Base-by-base conservation (phyloP, 345 rosid genomes). In the Geranium brycei region DNA sequence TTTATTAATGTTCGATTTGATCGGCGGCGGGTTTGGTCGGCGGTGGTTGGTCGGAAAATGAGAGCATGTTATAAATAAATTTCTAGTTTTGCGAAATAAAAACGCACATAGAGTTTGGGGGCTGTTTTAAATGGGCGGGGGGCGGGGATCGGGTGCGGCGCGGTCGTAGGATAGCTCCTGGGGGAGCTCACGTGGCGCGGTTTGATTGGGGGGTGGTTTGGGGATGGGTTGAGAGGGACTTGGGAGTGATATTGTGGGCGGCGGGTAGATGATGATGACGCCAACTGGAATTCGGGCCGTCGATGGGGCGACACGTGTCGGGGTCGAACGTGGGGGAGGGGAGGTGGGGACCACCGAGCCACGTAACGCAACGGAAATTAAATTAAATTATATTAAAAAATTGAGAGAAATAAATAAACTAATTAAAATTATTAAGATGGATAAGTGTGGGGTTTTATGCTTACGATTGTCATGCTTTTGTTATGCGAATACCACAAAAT, bases 381-480 rank as follows among this genome's bases (percentile, higher is more conserved):
- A 23, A 23, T 23, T 23, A 23, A 0, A 23, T 23, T 23, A 23
- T 23, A 23, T 23, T 0, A 23, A 23, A 23, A 74, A 53, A 35
- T 35, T 66, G 64, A 66, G 63, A 57, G 15, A 35, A 69, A 58
- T 5, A 59, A 74, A 60, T 53, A 64, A 64, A 73, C 47, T 71
- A 40, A 73, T 56, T 71, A 40, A 64, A 72, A 16, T 5, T 5
- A 38, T 1, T 38, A 38, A 38, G 47, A 67, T 15, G 69, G 76
- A 60, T 64, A 64, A 18, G 61, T 16, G 19, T 28, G 12, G 17
- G n/a, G 4, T 58, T 76, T 65, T 66, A 31, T 74, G 80, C 70
- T 73, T 75, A n/a, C 62, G 69, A 23, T 23, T 82, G 83, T 80
- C 82, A 82, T 77, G 82, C 82, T 73, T 79, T 77, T 78, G 85